phyloP scores from a whole-genome alignment of 1,284 basidiomycete species.

The Pisolithus thermaeus region DNA sequence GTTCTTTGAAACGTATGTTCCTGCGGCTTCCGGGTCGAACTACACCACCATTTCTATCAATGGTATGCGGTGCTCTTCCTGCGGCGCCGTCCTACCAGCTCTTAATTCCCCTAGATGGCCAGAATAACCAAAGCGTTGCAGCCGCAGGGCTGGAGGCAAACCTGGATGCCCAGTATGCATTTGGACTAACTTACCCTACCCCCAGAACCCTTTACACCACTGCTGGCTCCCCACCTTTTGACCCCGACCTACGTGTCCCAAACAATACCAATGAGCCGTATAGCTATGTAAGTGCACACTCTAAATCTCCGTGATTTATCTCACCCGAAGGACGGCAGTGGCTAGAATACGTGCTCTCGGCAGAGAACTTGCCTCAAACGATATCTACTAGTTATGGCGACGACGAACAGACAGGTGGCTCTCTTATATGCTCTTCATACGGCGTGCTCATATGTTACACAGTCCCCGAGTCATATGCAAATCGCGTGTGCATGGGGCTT shows the following conservation, averaged over 20 bases:
- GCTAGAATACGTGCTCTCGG: slow-evolving; percentile 49
- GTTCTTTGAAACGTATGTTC: slow-evolving; percentile 45
- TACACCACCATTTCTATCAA: slow-evolving; percentile 41
- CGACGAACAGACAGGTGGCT: slow-evolving; percentile 56
- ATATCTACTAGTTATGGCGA: slow-evolving; percentile 69
- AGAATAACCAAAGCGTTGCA: slow-evolving; percentile 52
- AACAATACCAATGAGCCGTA: slow-evolving; percentile 64
- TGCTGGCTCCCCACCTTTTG: slow-evolving; percentile 54
- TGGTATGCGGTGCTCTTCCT: slow-evolving; percentile 26
- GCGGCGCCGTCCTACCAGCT: not conserved
- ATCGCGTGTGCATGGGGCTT: slow-evolving; percentile 57
- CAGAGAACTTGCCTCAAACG: slow-evolving; percentile 35
- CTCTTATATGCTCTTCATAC: not conserved
- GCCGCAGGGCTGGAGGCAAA: slow-evolving; percentile 64
- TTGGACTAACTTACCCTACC: slow-evolving; percentile 48
- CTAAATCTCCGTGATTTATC: not conserved
- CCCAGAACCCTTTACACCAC: slow-evolving; percentile 56
- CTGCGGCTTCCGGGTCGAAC: slow-evolving; percentile 21
- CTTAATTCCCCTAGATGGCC: slow-evolving; percentile 34
- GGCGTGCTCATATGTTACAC: slow-evolving; percentile 1
- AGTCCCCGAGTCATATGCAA: slow-evolving; percentile 60
- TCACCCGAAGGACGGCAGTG: slow-evolving; percentile 36
- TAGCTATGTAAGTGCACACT: slow-evolving; percentile 32
- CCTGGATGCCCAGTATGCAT: slow-evolving; percentile 64
- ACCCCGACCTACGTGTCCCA: slow-evolving; percentile 36